Evolutionary conservation across 2,329 filamentous ascomycete species (phyloP), one percentile per base, ranked within the genome.

Genomic region (Aspergillus oerlinghausenensis): DNA sequence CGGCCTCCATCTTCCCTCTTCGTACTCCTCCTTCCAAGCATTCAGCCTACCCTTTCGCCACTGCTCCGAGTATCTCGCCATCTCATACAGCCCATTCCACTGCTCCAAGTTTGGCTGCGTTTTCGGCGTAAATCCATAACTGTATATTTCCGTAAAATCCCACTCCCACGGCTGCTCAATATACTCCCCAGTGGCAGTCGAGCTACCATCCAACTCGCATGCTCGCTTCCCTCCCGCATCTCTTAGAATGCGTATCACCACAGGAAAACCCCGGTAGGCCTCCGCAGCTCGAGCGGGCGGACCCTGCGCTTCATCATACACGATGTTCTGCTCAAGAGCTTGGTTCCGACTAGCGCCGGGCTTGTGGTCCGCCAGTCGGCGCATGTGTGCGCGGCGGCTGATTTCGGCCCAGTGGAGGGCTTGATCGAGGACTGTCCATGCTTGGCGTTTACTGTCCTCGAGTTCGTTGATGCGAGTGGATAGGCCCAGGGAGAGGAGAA

Each of bases 401-500:
- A 52, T 4, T 29, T 60, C 62, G 4, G 58, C 64, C 3, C 48
- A 55, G 11, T 59, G 51, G 8, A 68, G 60, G n/a, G 65, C 63
- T 17, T 55, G 47, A 26, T 68, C 66, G 9, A 68, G 50, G 6
- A 60, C 55, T 1, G 64, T 66, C 35, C 49, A 32, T 7, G 56
- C 51, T 14, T 59, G 56, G 2, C 53, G 38, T 52, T 58, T 40
- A 55, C 49, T 23, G 0, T 0, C 8, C 3, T 45, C 8, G 11
- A 53, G 21, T 0, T 60, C 54, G 49, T 68, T 67, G 19, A 67
- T 62, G 19, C 45, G 21, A 4, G 11, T 21, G 3, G 49, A 23
- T 2, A 65, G 58, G 11, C 65, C 65, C 2, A 67, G 47, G 28
- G 59, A 55, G 10, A 67, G 60, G 19, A 67, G 61, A 32, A 67